Base-by-base conservation (phyloP, 805 yeast species). In the Candida quercuum region DNA sequence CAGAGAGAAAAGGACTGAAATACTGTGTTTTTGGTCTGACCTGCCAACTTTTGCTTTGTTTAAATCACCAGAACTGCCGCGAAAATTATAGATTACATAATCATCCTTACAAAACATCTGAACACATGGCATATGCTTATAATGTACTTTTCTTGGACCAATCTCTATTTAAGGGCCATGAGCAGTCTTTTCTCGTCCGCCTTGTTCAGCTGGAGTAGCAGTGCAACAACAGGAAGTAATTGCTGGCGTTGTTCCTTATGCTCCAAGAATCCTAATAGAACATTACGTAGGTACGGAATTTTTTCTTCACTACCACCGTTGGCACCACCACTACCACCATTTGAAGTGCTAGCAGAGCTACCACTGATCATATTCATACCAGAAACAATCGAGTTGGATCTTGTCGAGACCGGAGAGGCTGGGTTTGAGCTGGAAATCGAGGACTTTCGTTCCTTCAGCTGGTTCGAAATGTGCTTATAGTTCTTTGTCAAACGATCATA, bases 181-280 rank as follows among this genome's bases (percentile, higher is more conserved):
- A 82, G 47, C n/a, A 91, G 66, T 51, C 87, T 74, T 47, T 72
- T 73, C 56, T 85, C 93, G 46, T 91, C 99, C 6, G 69, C 74
- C 36, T 73, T 76, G 35, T 71, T 76, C 54, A 91, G 63, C 38
- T 78, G 76, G 42, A 91, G 70, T 36, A 91, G 60, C 46, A 86
- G 78, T 34, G 89, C 74, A 18, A 91, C 66, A 6, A 93, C 98
- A 0, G 98, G 97, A 23, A 93, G 64, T 30, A 91, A 69, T 57
- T 81, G 86, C 21, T 71, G 77, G 41, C 98, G 71, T 60, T 89
- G 97, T n/a, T 91, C 99, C 52, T 74, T 84, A 55, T 86, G 96
- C 53, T 89, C 96, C 38, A 93, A 61, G 56, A 84, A 93, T 2
- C 97, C 97, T 3, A 91, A 64, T n/a, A 91, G 60, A 3, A 91